Conservation (phyloP, 208 protist genomes). For the Endotrypanum monterogeii region DNA sequence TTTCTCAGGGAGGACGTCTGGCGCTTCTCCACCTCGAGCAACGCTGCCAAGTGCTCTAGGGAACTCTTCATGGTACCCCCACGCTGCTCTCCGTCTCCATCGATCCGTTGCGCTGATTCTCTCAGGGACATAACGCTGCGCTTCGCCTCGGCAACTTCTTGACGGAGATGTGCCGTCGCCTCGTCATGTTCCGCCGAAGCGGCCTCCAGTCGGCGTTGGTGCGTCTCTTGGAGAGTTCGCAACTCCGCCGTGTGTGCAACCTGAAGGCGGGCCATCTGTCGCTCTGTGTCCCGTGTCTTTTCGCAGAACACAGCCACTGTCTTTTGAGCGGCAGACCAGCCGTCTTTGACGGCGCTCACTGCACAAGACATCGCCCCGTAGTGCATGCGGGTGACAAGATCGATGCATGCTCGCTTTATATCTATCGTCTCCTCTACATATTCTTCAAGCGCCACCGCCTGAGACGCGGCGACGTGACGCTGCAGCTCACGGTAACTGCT, state of each 20-base stretch:
- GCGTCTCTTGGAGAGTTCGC: slow-evolving; percentile 21
- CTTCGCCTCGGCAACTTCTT: slow-evolving; percentile 22
- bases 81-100: slow-evolving; percentile 16
- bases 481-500: slow-evolving; percentile 27
- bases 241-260: slow-evolving; percentile 19
- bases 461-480: slow-evolving; percentile 17
- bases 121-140: slow-evolving; percentile 1
- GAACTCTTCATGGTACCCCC: slow-evolving; percentile 8
- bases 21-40: slow-evolving; percentile 20
- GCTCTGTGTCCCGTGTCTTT: slow-evolving; percentile 15
- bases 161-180: slow-evolving; percentile 14
- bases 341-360: slow-evolving; percentile 11
- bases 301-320: slow-evolving; percentile 1
- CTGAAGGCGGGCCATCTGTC: slow-evolving; percentile 24
- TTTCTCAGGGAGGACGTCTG: slow-evolving; percentile 20
- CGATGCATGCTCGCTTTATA: slow-evolving; percentile 23
- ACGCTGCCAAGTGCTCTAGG: slow-evolving; percentile 12
- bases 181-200: slow-evolving; percentile 21
- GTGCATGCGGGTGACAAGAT: slow-evolving; percentile 14
- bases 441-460: slow-evolving; percentile 15
- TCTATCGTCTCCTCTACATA: slow-evolving; percentile 41
- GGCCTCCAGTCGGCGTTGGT: slow-evolving; percentile 21
- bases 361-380: slow-evolving; percentile 17
- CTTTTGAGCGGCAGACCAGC: slow-evolving; percentile 14
- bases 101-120: slow-evolving; percentile 5